Evolutionary conservation across 257 asterid species (phyloP), one percentile per base, ranked within the genome.

Genomic region (Nyctanthes arbortristis): DNA sequence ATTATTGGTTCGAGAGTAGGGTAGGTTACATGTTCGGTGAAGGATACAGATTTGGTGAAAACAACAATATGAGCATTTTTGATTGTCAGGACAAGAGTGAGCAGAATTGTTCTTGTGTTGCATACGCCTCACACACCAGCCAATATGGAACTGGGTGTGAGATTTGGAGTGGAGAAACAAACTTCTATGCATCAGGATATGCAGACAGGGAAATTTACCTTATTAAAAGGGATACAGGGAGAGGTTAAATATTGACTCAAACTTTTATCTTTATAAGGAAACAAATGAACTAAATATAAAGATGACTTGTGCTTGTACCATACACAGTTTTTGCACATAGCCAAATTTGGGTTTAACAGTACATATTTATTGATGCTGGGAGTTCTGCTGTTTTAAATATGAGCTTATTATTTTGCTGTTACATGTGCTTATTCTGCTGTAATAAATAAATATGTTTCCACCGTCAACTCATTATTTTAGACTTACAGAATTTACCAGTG

Each of bases 61-160:
- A 40, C 40, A 20, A 56, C 28, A 77, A 70, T 1, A 4, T 73
- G 58, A 73, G 79, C 55, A 18, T 47, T 13, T 68, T 74, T 4
- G 79, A 78, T 36, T 78, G 82, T 59, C 34, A 47, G 61, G 47
- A 31, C 4, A 78, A 28, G 73, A 73, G 82, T 59, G 60, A 5
- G 66, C 37, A 43, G 36, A 55, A 73, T n/a, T 77, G 82, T 37
- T 63, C 70, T 0, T 77, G 78, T 65, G 39, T 57, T 68, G 75
- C 82, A 29, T 73, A 32, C 73, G 71, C 75, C 31, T 59, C 49
- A 1, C 29, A 10, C 29, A 29, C 52, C 32, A 56, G 13, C 12
- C 34, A 32, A 0, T 22, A 59, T 0, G 70, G 72, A 25, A 45
- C 68, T 49, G 63, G 71, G 29, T 77, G 82, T 57, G 61, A 68